Evolutionary conservation across 2,329 filamentous ascomycete species (phyloP).

Genomic region (Neurospora crassa): DNA sequence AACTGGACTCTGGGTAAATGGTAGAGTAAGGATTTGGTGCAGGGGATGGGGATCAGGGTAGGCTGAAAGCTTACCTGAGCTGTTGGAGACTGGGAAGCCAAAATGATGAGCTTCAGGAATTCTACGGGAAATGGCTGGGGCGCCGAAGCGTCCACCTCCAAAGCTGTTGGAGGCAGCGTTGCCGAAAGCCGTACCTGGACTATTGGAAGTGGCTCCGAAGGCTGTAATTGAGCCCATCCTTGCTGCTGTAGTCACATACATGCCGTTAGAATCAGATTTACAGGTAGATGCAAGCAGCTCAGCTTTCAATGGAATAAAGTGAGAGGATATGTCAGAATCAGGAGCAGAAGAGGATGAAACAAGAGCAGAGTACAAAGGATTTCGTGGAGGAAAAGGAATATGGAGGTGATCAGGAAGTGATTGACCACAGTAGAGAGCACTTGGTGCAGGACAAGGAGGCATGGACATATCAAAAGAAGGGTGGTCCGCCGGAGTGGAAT

Average conservation of each 20-base stretch:
- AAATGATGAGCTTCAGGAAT: neutral
- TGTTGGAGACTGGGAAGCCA: neutral
- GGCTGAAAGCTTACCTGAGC: neutral
- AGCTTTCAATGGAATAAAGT: neutral
- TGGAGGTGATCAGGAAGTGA: neutral
- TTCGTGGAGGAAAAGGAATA: neutral
- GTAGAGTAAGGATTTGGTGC: neutral
- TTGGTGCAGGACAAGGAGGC: neutral
- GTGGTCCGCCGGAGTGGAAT: neutral
- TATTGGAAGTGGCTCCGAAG: neutral
- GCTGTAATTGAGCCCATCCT: neutral
- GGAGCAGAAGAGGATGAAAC: neutral
- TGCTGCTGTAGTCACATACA: neutral
- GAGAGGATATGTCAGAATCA: neutral
- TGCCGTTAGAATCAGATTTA: neutral
- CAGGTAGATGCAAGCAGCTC: neutral
- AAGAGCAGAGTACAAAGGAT: neutral
- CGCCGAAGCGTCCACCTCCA: neutral
- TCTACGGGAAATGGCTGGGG: neutral
- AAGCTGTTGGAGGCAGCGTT: neutral
- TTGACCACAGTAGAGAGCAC: neutral
- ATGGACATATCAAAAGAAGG: neutral
- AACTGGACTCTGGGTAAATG: neutral
- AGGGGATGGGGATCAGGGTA: neutral
- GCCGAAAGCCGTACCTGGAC: neutral